A percentile compares a stretch with the other conserved stretches of the same genome.
phyloP scores from a whole-genome alignment of 2,329 filamentous ascomycete genomes.

The Annulohypoxylon truncatum region DNA sequence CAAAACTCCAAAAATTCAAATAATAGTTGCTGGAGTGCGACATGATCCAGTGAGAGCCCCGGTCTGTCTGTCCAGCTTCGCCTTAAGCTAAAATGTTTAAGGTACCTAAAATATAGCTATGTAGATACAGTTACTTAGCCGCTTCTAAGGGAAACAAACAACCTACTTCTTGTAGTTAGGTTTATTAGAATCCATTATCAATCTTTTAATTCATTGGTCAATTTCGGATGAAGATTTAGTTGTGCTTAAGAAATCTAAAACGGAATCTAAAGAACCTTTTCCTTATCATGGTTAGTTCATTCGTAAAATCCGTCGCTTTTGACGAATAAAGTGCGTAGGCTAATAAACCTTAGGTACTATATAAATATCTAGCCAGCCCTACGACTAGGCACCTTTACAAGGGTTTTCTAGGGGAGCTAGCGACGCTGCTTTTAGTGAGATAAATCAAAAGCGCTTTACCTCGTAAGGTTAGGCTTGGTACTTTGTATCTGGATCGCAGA shows the following conservation, averaged over 20 bases:
- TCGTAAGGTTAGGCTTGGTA: not conserved
- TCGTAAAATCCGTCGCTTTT: constrained; percentile 33
- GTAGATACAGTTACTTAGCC: not conserved
- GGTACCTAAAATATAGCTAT: not conserved
- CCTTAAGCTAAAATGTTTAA: not conserved
- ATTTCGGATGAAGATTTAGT: not conserved
- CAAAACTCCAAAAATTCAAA: constrained; percentile 17
- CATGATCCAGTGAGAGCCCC: constrained; percentile 25
- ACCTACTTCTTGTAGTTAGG: not conserved
- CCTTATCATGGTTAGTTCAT: constrained; percentile 10
- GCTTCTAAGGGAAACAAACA: not conserved
- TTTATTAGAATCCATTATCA: not conserved
- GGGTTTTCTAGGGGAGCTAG: not conserved
- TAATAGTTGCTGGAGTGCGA: constrained; percentile 22
- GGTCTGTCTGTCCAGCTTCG: not conserved
- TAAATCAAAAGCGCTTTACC: not conserved
- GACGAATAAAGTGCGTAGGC: constrained; percentile 22
- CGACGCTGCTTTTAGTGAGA: constrained; percentile 36
- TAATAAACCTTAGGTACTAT: constrained; percentile 12
- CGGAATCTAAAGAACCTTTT: not conserved
- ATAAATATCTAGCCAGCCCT: constrained; percentile 34
- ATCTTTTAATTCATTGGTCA: not conserved
- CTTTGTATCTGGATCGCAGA: constrained; percentile 8
- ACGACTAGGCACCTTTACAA: constrained; percentile 21
- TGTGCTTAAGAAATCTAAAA: not conserved